These are phyloP conservation scores for Microbotryum saponariae DNA, from an alignment of 1,284 basidiomycete species.

Conservation along the genomic window DNA sequence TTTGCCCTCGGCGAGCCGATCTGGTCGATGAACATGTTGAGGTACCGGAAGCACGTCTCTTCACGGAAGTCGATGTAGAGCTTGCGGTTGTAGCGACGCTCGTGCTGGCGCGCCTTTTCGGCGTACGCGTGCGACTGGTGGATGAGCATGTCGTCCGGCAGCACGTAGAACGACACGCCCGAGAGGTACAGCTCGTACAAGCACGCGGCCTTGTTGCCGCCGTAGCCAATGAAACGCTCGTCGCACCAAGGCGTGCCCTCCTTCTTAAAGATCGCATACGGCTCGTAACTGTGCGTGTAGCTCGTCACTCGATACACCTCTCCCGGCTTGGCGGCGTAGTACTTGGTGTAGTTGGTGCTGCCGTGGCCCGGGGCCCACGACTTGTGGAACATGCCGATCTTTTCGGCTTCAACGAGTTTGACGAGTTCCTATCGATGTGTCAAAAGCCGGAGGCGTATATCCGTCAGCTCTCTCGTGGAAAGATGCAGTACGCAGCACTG, in stretches of 20 bases:
- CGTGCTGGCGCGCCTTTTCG: conserved; percentile 46
- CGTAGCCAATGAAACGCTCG: conserved; percentile 80
- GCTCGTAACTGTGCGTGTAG: conserved; percentile 74
- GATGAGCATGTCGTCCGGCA: conserved; percentile 74
- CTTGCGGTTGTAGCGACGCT: conserved; percentile 65
- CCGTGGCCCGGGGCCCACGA: conserved; percentile 69
- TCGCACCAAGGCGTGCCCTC: conserved; percentile 74
- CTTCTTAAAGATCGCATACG: conserved; percentile 69
- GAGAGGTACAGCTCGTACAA: conserved; percentile 58
- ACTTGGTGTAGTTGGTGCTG: conserved; percentile 64
- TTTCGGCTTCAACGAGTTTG: conserved; percentile 49
- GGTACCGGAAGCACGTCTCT: conserved; percentile 39
- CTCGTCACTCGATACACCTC: conserved; percentile 62
- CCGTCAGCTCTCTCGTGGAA: not conserved
- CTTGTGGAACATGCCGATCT: conserved; percentile 65
- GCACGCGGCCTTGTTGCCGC: conserved; percentile 61
- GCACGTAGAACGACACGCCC: conserved; percentile 66
- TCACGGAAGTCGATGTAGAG: conserved; percentile 54
- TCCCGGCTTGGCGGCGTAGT: conserved; percentile 55
- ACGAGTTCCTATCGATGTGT: conserved; percentile 48
- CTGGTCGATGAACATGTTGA: conserved; percentile 35
- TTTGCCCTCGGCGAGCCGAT: conserved; percentile 27
- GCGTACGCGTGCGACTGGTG: conserved; percentile 73
- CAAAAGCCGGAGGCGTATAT: not conserved
- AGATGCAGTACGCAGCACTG: not conserved